Evolutionary conservation across 2,329 filamentous ascomycete genomes (phyloP).

Genomic region (Aspergillus transmontanensis): DNA sequence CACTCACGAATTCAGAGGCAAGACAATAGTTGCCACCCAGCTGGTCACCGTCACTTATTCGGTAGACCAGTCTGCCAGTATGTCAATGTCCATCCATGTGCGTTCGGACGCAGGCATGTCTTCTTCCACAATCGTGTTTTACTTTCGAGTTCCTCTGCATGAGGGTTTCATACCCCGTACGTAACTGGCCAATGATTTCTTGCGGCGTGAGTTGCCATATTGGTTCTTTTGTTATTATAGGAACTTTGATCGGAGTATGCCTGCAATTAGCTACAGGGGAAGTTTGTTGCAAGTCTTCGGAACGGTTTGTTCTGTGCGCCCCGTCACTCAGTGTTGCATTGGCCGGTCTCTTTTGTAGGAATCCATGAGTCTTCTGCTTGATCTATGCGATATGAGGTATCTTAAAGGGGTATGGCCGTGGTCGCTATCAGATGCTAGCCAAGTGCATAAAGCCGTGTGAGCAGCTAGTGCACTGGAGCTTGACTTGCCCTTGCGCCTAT

Average conservation of each 20-base stretch:
- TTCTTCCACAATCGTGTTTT: constrained; percentile 23
- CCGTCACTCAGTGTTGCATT: neutral
- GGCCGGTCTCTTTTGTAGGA: neutral
- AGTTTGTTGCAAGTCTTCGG: constrained; percentile 22
- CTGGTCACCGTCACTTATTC: neutral
- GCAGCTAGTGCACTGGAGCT: constrained; percentile 26
- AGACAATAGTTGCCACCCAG: neutral
- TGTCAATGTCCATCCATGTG: too few relatives aligned
- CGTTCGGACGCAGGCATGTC: constrained; percentile 21
- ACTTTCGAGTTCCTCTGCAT: constrained; percentile 25
- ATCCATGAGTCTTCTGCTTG: constrained; percentile 4
- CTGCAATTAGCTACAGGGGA: constrained; percentile 25
- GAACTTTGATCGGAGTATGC: constrained; percentile 15
- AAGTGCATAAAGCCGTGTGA: constrained; percentile 29
- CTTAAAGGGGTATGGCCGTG: constrained; percentile 5
- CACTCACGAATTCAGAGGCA: neutral
- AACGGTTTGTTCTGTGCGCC: neutral
- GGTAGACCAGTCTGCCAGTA: neutral
- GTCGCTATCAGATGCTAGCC: constrained; percentile 19
- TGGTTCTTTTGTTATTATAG: constrained; percentile 8
- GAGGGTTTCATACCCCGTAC: constrained; percentile 3
- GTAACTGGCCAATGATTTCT: constrained; percentile 18
- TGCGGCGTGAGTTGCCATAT: constrained; percentile 23
- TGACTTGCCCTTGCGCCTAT: constrained; percentile 26
- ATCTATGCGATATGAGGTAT: constrained; percentile 6